These are phyloP conservation scores for Alloascoidea hylecoeti DNA, from an alignment of 805 yeast species.

Conservation along the genomic window DNA sequence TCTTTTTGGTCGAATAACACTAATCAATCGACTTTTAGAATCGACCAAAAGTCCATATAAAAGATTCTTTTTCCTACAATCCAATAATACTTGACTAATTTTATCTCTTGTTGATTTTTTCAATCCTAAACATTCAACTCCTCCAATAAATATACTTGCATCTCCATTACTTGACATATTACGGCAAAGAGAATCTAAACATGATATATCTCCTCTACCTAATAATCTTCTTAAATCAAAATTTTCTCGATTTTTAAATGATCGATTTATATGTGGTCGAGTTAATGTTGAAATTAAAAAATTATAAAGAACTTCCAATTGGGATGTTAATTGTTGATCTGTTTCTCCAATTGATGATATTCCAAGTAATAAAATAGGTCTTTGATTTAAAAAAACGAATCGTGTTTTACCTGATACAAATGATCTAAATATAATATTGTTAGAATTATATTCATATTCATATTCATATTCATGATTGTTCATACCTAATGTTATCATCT, in stretches of 20 bases:
- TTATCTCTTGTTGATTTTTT: slow-evolving; percentile 40
- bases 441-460: slow-evolving; percentile 8
- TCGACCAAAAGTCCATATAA: slow-evolving; percentile 66
- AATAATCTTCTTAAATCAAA: slow-evolving; percentile 69
- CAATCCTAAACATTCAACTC: slow-evolving; percentile 49
- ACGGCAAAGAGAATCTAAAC: slow-evolving; percentile 48
- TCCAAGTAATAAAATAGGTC: slow-evolving; percentile 66
- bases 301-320: slow-evolving; percentile 59
- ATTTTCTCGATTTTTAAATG: slow-evolving; percentile 59
- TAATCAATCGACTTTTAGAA: slow-evolving; percentile 47
- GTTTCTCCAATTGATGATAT: slow-evolving; percentile 43
- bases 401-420: slow-evolving; percentile 36
- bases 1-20: slow-evolving; percentile 59
- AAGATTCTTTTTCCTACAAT: slow-evolving; percentile 35
- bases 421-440: slow-evolving; percentile 20
- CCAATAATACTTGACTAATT: slow-evolving; percentile 39
- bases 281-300: slow-evolving; percentile 74
- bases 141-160: slow-evolving; percentile 49
- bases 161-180: slow-evolving; percentile 34
- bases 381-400: slow-evolving; percentile 44
- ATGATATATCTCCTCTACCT: slow-evolving; percentile 61
- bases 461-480: slow-evolving; percentile 1
- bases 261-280: slow-evolving; percentile 58
- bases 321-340: slow-evolving; percentile 36
- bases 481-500: slow-evolving; percentile 10